These are phyloP conservation scores for Trichosporon sp. DNA, from an alignment of 1,284 basidiomycete genomes.

Conservation along the genomic window DNA sequence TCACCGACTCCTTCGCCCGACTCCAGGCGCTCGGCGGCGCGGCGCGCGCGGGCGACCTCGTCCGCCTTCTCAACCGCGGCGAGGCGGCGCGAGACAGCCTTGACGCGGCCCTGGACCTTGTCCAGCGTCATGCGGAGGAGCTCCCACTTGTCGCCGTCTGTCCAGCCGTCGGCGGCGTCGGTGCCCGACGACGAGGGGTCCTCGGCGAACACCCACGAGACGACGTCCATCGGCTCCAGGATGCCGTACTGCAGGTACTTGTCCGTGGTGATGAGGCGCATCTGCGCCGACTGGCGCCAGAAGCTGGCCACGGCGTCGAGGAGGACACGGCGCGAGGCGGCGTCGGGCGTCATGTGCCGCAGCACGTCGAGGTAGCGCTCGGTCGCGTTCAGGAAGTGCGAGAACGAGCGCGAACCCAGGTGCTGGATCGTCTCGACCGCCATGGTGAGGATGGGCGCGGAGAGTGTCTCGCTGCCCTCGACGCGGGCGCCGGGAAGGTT, in stretches of 20 bases:
- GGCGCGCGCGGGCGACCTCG: slow-evolving; percentile 75
- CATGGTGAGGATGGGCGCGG: slow-evolving; percentile 71
- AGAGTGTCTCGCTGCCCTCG: slow-evolving; percentile 60
- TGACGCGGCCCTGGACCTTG: slow-evolving; percentile 83
- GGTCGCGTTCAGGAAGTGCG: slow-evolving; percentile 95
- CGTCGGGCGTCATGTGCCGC: slow-evolving; percentile 67
- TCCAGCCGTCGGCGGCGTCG: slow-evolving; percentile 55
- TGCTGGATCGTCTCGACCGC: slow-evolving; percentile 86
- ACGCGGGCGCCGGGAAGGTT: slow-evolving; percentile 59
- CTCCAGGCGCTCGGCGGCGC: slow-evolving; percentile 60
- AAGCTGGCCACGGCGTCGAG: slow-evolving; percentile 71
- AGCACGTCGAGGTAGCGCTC: slow-evolving; percentile 92
- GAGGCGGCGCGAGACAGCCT: slow-evolving; percentile 72
- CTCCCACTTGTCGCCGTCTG: slow-evolving; percentile 75
- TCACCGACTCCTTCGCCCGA: slow-evolving; percentile 48
- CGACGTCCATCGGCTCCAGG: slow-evolving; percentile 89
- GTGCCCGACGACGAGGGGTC: slow-evolving; percentile 49
- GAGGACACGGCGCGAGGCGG: slow-evolving; percentile 63
- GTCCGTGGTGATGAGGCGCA: slow-evolving; percentile 89
- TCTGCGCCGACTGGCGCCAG: slow-evolving; percentile 79
- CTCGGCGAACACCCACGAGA: slow-evolving; percentile 77
- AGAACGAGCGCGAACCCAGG: slow-evolving; percentile 93
- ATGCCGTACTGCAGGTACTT: slow-evolving; percentile 99
- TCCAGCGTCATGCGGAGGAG: slow-evolving; percentile 73
- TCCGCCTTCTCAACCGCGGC: slow-evolving; percentile 77